These are phyloP conservation scores for Mycosphaerella arachidis DNA, from an alignment of 2,329 filamentous ascomycete genomes.

Conservation along the genomic window DNA sequence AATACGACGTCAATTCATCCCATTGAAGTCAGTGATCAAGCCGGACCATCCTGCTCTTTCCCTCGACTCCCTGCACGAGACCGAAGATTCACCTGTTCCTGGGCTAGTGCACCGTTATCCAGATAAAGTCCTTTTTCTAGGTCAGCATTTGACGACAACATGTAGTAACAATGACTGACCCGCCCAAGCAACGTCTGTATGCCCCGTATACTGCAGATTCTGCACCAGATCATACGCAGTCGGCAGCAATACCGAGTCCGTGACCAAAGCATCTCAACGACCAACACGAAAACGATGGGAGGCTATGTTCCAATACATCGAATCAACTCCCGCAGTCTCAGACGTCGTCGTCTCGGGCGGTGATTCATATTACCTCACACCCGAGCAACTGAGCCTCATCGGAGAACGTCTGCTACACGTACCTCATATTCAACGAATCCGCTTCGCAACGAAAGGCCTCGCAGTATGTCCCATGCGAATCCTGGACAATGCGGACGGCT, in stretches of 20 bases:
- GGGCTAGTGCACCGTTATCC: conserved; percentile 61
- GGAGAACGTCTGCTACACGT: conserved; percentile 54
- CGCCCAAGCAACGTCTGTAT: conserved; percentile 52
- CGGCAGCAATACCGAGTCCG: conserved; percentile 51
- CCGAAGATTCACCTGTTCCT: conserved; percentile 51
- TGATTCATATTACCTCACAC: conserved; percentile 55
- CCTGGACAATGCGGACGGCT: conserved; percentile 49
- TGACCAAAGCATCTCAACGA: conserved; percentile 35
- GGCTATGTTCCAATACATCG: conserved; percentile 55
- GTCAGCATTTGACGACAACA: conserved; percentile 37
- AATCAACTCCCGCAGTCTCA: conserved; percentile 44
- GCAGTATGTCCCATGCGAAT: conserved; percentile 56
- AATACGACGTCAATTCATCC: conserved; percentile 58
- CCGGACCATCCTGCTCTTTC: conserved; percentile 53
- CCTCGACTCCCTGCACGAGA: conserved; percentile 58
- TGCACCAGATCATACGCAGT: conserved; percentile 60
- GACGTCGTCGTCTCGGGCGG: conserved; percentile 62
- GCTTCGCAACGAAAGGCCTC: conserved; percentile 59
- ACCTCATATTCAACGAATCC: conserved; percentile 55
- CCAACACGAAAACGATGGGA: conserved; percentile 50
- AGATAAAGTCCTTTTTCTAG: conserved; percentile 58
- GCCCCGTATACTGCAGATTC: conserved; percentile 59
- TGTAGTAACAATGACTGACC: conserved; percentile 5
- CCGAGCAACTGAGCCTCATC: conserved; percentile 51
- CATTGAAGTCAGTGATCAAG: conserved; percentile 50